Conservation (phyloP, 371 early-diverging fungal genomes). For the Lichtheimia ornata region DNA sequence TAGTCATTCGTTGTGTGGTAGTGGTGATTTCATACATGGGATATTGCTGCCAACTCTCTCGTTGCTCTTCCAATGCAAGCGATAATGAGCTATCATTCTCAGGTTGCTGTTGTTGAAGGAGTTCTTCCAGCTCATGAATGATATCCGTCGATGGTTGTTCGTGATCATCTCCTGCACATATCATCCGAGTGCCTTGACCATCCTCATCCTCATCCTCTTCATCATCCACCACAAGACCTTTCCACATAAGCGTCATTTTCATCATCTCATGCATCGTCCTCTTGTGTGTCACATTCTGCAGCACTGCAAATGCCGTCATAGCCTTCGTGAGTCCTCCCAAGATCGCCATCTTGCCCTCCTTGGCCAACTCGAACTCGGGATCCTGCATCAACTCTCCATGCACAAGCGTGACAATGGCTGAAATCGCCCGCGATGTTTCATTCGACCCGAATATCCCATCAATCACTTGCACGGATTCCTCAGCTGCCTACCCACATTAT, state of each 20-base stretch:
- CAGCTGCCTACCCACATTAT: slow-evolving; percentile 61
- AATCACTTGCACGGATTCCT: slow-evolving; percentile 85
- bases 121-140: slow-evolving; percentile 44
- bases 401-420: slow-evolving; percentile 79
- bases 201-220: slow-evolving; percentile 21
- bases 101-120: slow-evolving; percentile 15
- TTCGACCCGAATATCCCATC: slow-evolving; percentile 94
- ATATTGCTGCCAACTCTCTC: slow-evolving; percentile 10
- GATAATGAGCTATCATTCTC: slow-evolving; percentile 10
- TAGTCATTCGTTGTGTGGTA: slow-evolving; percentile 35
- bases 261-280: slow-evolving; percentile 49
- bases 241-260: slow-evolving; percentile 48
- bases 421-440: slow-evolving; percentile 86
- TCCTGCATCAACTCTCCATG: slow-evolving; percentile 71
- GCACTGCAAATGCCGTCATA: slow-evolving; percentile 80
- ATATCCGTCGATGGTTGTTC: slow-evolving; percentile 23
- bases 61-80: not conserved
- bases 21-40: slow-evolving; percentile 44
- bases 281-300: slow-evolving; percentile 80
- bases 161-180: slow-evolving; percentile 29
- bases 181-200: slow-evolving; percentile 46
- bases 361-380: slow-evolving; percentile 64
- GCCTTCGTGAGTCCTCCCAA: slow-evolving; percentile 79
- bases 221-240: slow-evolving; percentile 55
- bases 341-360: slow-evolving; percentile 66